A percentile compares a stretch with the other conserved stretches of the same genome.
Evolutionary conservation across 2,329 filamentous ascomycete genomes (phyloP).

Genomic region (Emmonsia crescens): DNA sequence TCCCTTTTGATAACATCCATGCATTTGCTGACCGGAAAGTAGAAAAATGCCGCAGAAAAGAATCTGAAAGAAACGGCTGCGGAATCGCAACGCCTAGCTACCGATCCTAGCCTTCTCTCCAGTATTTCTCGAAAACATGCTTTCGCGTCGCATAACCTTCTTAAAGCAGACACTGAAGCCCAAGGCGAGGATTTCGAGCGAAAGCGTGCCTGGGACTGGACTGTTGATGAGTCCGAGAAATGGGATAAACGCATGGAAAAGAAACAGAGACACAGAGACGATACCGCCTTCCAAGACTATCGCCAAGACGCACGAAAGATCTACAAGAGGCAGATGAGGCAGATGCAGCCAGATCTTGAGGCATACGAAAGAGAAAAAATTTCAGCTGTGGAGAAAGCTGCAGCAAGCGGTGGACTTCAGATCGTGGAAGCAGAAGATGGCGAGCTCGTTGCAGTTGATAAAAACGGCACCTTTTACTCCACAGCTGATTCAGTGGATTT

Average conservation of each 20-base stretch:
- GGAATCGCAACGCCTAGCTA: constrained; percentile 68
- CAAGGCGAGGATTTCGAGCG: constrained; percentile 88
- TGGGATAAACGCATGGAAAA: constrained; percentile 90
- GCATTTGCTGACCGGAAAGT: constrained; percentile 15
- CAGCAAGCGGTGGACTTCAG: constrained; percentile 72
- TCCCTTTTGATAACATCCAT: neutral
- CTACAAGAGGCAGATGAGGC: constrained; percentile 81
- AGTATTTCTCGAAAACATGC: constrained; percentile 77
- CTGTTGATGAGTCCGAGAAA: constrained; percentile 79
- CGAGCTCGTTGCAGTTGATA: constrained; percentile 88
- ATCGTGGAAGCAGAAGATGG: constrained; percentile 93
- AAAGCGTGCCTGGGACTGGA: constrained; percentile 98
- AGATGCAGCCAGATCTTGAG: constrained; percentile 66
- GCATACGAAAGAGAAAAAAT: constrained; percentile 81
- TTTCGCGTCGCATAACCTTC: constrained; percentile 79
- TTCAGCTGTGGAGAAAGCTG: constrained; percentile 72
- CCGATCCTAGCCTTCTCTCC: constrained; percentile 65
- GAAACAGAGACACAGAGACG: constrained; percentile 68
- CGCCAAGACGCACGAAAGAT: constrained; percentile 77
- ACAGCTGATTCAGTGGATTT: constrained; percentile 75
- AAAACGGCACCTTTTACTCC: constrained; percentile 81
- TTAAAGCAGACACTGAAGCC: constrained; percentile 83
- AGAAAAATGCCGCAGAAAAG: constrained; percentile 34
- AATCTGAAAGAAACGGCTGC: constrained; percentile 77
- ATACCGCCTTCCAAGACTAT: constrained; percentile 86